Base-by-base conservation (phyloP, 768 basidiomycete genomes). In the Trametes coccinea region DNA sequence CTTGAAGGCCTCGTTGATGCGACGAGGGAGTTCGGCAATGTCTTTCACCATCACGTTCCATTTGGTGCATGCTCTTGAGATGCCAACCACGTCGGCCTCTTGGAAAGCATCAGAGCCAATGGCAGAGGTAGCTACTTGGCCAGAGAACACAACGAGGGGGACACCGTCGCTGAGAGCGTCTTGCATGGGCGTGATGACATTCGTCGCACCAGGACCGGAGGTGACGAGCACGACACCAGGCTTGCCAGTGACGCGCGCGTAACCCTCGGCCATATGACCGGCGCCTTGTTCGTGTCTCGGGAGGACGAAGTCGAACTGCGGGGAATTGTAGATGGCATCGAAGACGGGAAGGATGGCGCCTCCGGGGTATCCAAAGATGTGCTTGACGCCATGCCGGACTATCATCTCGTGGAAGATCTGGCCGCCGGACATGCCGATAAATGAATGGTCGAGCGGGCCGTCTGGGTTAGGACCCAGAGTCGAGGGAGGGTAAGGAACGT, bases 21-120 rank as follows among this genome's bases (percentile, higher is more conserved):
- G 83, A 45, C 96, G 80, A 13, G 97, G 97, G 2, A 98, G 82
- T 75, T 98, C 97, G 11, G 91, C 75, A 61, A 98, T 93, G 71
- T 95, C 95, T 76, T 98, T 98, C 53, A 98, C 93, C 95, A 98
- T 96, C 62, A 99, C 96, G 72, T 99, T 98, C 97, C 97, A 98
- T 74, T 98, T 99, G 29, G 97, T 98, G 79, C 97, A 99, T 68
- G 89, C 88, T 53, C 96, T 83, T 33, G 95, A 97, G 75, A 98
- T 99, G 51, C 97, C 97, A 58, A 99, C 82, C 52, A 98, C 77
- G 73, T 99, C 97, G 43, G 97, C 97, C 77, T 99, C 97, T 73
- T 99, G 97, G 84, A 99, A 99, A 1, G 93, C 93, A 71, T 99
- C 96, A 14, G 93, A 95, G n/a, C 96, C 96, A 62, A 99, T 99